Evolutionary conservation across 768 basidiomycete genomes (phyloP).

Genomic region (Lenzites betulinus): DNA sequence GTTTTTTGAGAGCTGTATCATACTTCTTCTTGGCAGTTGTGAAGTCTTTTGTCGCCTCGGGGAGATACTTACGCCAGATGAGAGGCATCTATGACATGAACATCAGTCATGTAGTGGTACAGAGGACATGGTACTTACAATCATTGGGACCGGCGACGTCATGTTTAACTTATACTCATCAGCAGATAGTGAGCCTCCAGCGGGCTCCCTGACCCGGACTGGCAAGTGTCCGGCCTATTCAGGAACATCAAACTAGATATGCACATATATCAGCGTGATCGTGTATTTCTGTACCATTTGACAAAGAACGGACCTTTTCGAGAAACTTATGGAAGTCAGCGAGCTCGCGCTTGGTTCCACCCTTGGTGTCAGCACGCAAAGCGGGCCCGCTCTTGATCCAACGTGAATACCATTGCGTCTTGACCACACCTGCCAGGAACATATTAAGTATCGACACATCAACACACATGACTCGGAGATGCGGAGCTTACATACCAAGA

Average conservation of each 20-base stretch:
- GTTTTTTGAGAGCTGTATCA: too few species aligned
- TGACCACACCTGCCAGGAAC: slow-evolving; percentile 1
- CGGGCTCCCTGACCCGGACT: background rate
- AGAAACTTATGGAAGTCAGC: background rate
- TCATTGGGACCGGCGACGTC: too few species aligned
- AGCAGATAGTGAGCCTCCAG: background rate
- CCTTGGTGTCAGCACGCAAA: background rate
- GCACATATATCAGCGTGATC: too few species aligned
- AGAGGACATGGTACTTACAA: too few species aligned
- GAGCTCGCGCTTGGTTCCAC: background rate
- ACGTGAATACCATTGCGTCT: background rate
- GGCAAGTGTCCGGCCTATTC: background rate
- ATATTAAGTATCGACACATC: too few species aligned
- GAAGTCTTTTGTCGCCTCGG: too few species aligned
- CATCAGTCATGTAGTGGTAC: too few species aligned
- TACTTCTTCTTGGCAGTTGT: too few species aligned
- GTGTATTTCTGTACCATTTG: too few species aligned
- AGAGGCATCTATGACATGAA: too few species aligned
- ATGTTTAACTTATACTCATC: background rate
- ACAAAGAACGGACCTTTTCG: background rate
- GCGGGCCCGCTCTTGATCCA: background rate
- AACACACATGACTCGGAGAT: background rate
- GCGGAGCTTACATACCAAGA: background rate
- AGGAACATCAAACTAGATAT: too few species aligned
- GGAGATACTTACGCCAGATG: too few species aligned